These are phyloP conservation scores for Colletotrichum neosansevieriae DNA, from an alignment of 2,329 filamentous ascomycete genomes.

Conservation along the genomic window DNA sequence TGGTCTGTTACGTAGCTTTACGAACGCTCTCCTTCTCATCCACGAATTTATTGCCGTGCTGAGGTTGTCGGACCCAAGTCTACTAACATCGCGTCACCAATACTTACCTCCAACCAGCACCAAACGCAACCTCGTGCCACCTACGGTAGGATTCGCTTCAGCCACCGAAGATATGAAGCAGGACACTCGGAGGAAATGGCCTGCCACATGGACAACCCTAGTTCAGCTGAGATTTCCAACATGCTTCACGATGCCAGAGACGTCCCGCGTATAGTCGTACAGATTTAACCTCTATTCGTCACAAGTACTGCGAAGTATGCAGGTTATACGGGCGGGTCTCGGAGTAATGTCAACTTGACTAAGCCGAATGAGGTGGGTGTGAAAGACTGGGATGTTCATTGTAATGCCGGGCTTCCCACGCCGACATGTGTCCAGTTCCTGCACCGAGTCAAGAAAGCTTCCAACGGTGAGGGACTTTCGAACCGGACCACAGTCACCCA, in stretches of 20 bases:
- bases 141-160: no score
- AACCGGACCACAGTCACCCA: conserved; percentile 8
- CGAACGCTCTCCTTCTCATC: no score
- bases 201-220: no score
- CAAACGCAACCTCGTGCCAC: no score
- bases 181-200: no score
- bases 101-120: no score
- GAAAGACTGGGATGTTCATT: conserved; percentile 11
- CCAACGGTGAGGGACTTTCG: conserved; percentile 16
- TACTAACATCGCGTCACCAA: no score
- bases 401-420: conserved; percentile 23
- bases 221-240: no score
- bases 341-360: background rate
- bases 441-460: conserved; percentile 16
- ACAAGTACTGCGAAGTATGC: background rate
- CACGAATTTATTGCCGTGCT: no score
- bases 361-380: conserved; percentile 28
- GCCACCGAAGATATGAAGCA: no score
- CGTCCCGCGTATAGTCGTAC: background rate
- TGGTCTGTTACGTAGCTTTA: no score
- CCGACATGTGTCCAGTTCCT: conserved; percentile 20
- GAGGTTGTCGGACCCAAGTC: no score
- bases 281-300: background rate
- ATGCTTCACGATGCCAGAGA: background rate
- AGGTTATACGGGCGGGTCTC: conserved; percentile 2